Evolutionary conservation across 148 eudicot genomes (phyloP).

Genomic region (Rhododendron ovatum): DNA sequence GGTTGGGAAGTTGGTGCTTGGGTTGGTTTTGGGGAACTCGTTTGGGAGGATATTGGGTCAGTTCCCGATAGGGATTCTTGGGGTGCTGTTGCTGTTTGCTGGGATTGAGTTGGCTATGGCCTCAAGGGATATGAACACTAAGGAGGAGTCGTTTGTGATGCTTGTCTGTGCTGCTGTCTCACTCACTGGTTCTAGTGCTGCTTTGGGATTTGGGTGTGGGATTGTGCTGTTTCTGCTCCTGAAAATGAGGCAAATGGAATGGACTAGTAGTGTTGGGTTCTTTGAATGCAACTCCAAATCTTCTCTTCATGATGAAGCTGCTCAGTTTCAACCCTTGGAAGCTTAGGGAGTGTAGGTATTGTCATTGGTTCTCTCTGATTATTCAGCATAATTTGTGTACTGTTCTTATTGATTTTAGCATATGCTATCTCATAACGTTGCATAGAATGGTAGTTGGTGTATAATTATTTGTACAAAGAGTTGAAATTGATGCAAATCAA

Average conservation of each 20-base stretch:
- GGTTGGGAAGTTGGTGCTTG: slow-evolving; percentile 35
- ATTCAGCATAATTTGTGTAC: neutral
- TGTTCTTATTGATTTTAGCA: neutral
- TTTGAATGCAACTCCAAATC: neutral
- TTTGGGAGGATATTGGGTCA: slow-evolving; percentile 40
- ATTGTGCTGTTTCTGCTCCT: slow-evolving; percentile 41
- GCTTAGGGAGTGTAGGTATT: neutral
- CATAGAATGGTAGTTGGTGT: neutral
- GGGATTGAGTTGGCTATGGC: slow-evolving; percentile 66
- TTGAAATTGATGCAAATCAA: neutral
- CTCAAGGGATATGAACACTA: slow-evolving; percentile 47
- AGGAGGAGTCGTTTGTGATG: slow-evolving; percentile 59
- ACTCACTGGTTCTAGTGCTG: slow-evolving; percentile 54
- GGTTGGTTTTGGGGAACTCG: slow-evolving; percentile 46
- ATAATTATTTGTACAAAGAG: neutral
- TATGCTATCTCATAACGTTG: neutral
- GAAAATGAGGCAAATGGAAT: slow-evolving; percentile 44
- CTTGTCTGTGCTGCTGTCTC: slow-evolving; percentile 62
- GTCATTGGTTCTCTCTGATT: neutral
- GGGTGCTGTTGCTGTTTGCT: slow-evolving; percentile 49
- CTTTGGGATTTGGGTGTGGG: slow-evolving; percentile 52
- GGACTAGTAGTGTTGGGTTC: neutral
- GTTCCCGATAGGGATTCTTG: slow-evolving; percentile 53
- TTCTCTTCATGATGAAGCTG: slow-evolving; percentile 15
- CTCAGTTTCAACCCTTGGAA: neutral